These are phyloP conservation scores for Dryas integrifolia DNA, from an alignment of 331 rosid species.

Conservation along the genomic window DNA sequence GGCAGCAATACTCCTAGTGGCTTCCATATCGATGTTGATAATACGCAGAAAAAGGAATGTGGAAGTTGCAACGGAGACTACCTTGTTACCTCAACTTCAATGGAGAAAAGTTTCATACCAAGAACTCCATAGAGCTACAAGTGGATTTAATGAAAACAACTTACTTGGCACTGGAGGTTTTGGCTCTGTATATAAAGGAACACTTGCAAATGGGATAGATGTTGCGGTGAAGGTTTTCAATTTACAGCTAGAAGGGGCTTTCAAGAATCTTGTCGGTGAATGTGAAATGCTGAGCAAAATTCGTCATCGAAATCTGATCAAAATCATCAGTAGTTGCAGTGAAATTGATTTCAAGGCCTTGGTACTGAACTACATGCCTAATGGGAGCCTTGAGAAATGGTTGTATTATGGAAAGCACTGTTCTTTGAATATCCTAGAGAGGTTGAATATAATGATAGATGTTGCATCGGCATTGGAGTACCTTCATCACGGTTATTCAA, in stretches of 20 bases:
- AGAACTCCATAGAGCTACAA: conserved; percentile 35
- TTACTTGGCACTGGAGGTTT: conserved; percentile 33
- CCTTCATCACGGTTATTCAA: conserved; percentile 44
- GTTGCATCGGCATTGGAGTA: conserved; percentile 49
- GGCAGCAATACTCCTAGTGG: background rate
- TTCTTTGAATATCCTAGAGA: conserved; percentile 24
- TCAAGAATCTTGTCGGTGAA: conserved; percentile 35
- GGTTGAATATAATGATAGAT: conserved; percentile 43
- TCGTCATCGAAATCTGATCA: conserved; percentile 47
- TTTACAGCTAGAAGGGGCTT: conserved; percentile 20
- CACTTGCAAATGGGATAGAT: conserved; percentile 25
- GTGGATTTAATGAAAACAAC: conserved; percentile 28
- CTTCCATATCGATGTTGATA: background rate
- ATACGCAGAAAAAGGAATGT: background rate
- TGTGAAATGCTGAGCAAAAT: conserved; percentile 34
- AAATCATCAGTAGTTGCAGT: conserved; percentile 35
- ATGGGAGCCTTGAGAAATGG: conserved; percentile 43
- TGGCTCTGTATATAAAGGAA: conserved; percentile 35
- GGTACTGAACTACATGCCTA: conserved; percentile 42
- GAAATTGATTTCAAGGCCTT: conserved; percentile 39
- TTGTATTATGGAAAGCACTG: conserved; percentile 17
- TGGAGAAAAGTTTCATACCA: conserved; percentile 28
- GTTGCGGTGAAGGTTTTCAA: conserved; percentile 39
- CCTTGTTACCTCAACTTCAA: conserved; percentile 7
- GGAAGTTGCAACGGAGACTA: background rate